Evolutionary conservation across 108 stramenopile species (phyloP), one percentile per base, ranked within the genome.

Genomic region (Conticribra weissflogii): DNA sequence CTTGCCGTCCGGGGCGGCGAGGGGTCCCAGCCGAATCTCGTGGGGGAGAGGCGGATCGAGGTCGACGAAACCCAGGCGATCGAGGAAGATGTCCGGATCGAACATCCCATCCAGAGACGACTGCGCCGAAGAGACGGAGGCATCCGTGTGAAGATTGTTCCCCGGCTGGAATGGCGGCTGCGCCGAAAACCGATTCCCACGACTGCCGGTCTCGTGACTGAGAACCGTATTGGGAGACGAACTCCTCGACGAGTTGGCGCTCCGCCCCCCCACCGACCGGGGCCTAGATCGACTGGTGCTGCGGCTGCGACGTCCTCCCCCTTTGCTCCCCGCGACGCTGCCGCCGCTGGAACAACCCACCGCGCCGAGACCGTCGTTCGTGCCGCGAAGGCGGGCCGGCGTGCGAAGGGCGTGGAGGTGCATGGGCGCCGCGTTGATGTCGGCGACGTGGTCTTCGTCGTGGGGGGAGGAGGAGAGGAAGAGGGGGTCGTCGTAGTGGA

Each of bases 1-100:
- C 21, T 68, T 61, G 3, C 23, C 36, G 0, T 59, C 67, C 0
- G 67, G 67, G 44, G 61, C 61, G 27, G 58, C 71, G 14, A 79
- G 29, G 4, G 78, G 78, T 2, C 78, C 78, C 27, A 70, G 71
- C 29, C 78, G 78, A 19, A 79, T 79, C 45, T 79, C 78, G 19
- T 79, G 78, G 14, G 78, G 78, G 2, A 79, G 50, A 2, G 78
- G 78, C 14, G 78, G 78, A 41, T 79, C 78, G 17, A 79, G 63
- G n/a, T 79, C 78, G 48, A 79, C 68, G 36, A 79, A 79, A 0
- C 71, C 78, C 2, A 79, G 15, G 19, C 66, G 58, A 33, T 79
- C 78, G 22, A 72, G 50, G 15, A 79, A 50, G 24, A 79, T 16
- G 31, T 79, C 78, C 0, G 78, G 71, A 47, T 79, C 71, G 28